Evolutionary conservation across 202 grass and related monocot genomes (phyloP), one percentile per base, ranked within the genome.

Genomic region (Digitaria exilis): DNA sequence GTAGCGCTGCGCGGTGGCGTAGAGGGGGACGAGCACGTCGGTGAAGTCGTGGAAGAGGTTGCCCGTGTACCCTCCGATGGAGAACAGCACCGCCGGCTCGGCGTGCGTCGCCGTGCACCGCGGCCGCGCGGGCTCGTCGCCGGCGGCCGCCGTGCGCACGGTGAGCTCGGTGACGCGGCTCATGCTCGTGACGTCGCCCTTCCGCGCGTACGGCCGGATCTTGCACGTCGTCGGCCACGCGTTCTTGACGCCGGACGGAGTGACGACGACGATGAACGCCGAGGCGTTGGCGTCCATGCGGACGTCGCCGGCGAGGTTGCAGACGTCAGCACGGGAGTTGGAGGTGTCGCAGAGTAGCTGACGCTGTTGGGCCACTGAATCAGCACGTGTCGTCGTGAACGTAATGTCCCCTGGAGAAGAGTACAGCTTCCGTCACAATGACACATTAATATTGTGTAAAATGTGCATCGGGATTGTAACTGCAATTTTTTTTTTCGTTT

Each of bases 11-110:
- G 63, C 81, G 8, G 88, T 54, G 45, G 80, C 78, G 88, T 73
- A 96, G 4, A 96, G 71, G 22, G 93, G 93, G 15, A 96, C 89
- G 11, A 96, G 41, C 31, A 96, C 84, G 87, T 96, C 88, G 21
- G 93, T 84, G 78, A 96, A 90, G 91, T 96, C 93, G 84, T 96
- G 93, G 89, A 96, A 96, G 60, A 96, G 90, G 81, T 96, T 96
- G 19, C 93, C 93, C 17, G 93, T 70, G 85, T 96, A 93, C 51
- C 93, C 93, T 64, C 87, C 80, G 34, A 91, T 88, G 0, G 93
- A 90, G 90, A 96, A 96, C 25, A 81, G 67, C 0, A 93, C 88
- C 21, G 83, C 93, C 0, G 93, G 86, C 1, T 74, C 77, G 3
- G 34, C 61, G 68, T 92, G 87, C 60, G 32, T 39, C 30, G 0